Base-by-base conservation (phyloP, 2,329 filamentous ascomycete species). In the Fusarium armeniacum region DNA sequence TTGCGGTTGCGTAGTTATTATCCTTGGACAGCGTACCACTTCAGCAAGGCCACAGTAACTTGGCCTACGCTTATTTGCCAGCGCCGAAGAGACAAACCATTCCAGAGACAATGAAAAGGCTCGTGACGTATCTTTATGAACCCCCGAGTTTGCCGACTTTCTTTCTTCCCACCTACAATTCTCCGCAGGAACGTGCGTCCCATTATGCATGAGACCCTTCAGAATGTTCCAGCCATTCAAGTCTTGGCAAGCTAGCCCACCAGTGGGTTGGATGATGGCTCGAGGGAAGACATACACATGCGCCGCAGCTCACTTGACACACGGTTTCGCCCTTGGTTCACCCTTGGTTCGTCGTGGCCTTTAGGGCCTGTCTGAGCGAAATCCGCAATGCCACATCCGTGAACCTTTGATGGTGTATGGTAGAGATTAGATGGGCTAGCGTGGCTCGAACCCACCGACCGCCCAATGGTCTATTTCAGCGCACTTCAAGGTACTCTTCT, bases 271-370 rank as follows among this genome's bases (percentile, higher is more conserved):
- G 66, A 61, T 46, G 53, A 63, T 67, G 65, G 61, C 65, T 62
- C 66, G 55, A 72, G 45, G 66, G 71, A 66, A 73, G 56, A 76
- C 62, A 69, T 65, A 73, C 72, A 77, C 75, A 77, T 76, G 60
- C 70, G 72, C 71, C 72, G 72, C 67, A 75, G 67, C 75, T 77
- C 74, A 77, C 74, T 77, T 77, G 75, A 77, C 74, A 65, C 65
- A 60, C 68, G 67, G n/a, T 65, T 62, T 67, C 59, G 64, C 50
- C 68, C 72, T 71, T 71, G 63, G 63, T 61, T 70, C 59, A 52
- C 51, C 40, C 22, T 55, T 70, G 64, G 64, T 62, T 71, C 60
- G 60, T 58, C 44, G 70, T 65, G 61, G 65, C 46, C 52, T 60
- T 53, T 52, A 60, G 52, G 64, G 72, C 72, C 69, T 74, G 72